Evolutionary conservation across 192 early-diverging fungal genomes (phyloP).

Genomic region (Backusella luteola): DNA sequence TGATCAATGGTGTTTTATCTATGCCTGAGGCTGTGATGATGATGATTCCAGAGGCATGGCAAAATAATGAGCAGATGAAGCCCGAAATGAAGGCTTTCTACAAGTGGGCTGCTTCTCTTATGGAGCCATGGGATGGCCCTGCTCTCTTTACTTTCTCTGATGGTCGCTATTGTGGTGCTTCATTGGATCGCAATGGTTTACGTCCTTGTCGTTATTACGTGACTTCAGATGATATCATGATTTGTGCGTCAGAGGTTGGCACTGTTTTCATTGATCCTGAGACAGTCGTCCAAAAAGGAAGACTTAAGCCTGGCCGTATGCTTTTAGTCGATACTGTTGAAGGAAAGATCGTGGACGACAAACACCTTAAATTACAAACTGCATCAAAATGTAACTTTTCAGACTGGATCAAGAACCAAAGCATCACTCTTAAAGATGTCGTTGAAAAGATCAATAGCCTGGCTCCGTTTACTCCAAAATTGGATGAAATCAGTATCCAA

Average conservation of each 20-base stretch:
- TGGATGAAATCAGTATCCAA: slow-evolving; percentile 63
- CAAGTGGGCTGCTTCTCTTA: slow-evolving; percentile 95
- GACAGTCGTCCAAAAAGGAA: slow-evolving; percentile 83
- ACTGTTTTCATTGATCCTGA: slow-evolving; percentile 83
- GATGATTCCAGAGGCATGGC: slow-evolving; percentile 99
- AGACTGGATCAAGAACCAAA: slow-evolving; percentile 84
- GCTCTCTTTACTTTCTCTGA: slow-evolving; percentile 98
- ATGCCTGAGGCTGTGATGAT: slow-evolving; percentile 98
- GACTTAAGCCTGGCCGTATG: slow-evolving; percentile 96
- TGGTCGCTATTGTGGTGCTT: slow-evolving; percentile 95
- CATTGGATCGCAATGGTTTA: slow-evolving; percentile 95
- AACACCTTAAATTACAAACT: slow-evolving; percentile 81
- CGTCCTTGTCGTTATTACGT: slow-evolving; percentile 97
- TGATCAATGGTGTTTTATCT: slow-evolving; percentile 86
- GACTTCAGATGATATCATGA: slow-evolving; percentile 91
- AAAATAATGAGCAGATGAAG: slow-evolving; percentile 83
- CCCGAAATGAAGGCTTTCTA: slow-evolving; percentile 93
- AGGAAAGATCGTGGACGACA: slow-evolving; percentile 89
- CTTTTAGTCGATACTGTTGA: slow-evolving; percentile 93
- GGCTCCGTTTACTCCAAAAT: slow-evolving; percentile 25
- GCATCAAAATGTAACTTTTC: slow-evolving; percentile 72
- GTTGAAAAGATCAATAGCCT: slow-evolving; percentile 36
- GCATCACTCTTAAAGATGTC: slow-evolving; percentile 71
- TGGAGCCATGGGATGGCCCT: slow-evolving; percentile 99
- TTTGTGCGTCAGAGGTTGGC: slow-evolving; percentile 98